Conservation (phyloP, 1,284 basidiomycete genomes). For the Ceratobasidium sp. region DNA sequence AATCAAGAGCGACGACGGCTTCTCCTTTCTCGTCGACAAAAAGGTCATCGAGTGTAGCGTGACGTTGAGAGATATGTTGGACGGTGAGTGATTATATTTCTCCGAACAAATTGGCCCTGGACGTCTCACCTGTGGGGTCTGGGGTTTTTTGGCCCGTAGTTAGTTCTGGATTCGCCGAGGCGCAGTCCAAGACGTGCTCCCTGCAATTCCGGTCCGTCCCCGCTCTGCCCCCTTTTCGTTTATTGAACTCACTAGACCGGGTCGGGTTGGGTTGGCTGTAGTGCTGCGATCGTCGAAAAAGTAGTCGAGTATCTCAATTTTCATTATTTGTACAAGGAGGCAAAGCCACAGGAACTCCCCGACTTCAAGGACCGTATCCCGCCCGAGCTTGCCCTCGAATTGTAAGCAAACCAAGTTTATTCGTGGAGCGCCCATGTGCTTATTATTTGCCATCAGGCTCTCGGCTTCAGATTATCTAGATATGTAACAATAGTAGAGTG, state of each 20-base stretch:
- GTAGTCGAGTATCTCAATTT: constrained; percentile 66
- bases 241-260: not conserved
- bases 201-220: constrained; percentile 61
- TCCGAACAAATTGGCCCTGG: constrained; percentile 26
- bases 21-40: constrained; percentile 68
- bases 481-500: too few relatives aligned
- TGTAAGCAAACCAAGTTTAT: constrained; percentile 56
- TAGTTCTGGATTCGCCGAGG: constrained; percentile 60
- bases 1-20: constrained; percentile 70
- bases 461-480: constrained; percentile 18
- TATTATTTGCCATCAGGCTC: not conserved
- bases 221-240: not conserved
- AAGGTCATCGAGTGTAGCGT: constrained; percentile 67
- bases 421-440: not conserved
- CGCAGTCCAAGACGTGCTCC: constrained; percentile 61
- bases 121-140: constrained; percentile 4
- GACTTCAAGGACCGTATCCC: constrained; percentile 64
- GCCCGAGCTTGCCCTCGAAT: constrained; percentile 65
- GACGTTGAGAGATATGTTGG: constrained; percentile 64
- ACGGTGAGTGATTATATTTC: constrained; percentile 53
- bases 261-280: constrained; percentile 36
- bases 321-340: constrained; percentile 60
- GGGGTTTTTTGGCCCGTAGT: not conserved
- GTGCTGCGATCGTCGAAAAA: constrained; percentile 63
- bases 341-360: constrained; percentile 58